Percentiles rank a stretch among this genome's conserved stretches.
These are phyloP conservation scores for Fusarium setosum DNA, from an alignment of 2,329 filamentous ascomycete genomes.

Conservation along the genomic window DNA sequence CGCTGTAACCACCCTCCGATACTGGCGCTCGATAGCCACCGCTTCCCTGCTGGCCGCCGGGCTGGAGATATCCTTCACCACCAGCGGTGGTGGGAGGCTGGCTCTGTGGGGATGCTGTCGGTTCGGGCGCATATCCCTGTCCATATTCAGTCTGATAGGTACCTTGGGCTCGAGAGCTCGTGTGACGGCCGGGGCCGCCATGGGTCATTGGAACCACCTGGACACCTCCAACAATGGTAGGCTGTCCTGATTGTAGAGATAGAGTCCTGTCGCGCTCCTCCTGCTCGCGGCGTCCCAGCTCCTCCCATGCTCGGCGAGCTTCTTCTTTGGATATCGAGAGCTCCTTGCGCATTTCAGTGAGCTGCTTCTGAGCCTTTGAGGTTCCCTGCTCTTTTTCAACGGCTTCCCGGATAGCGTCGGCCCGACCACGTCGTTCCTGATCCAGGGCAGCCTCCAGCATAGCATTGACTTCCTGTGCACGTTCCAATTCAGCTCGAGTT, in stretches of 20 bases:
- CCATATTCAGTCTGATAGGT: slow-evolving; percentile 46
- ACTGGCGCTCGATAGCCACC: slow-evolving; percentile 39
- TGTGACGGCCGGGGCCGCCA: slow-evolving; percentile 68
- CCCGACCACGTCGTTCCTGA: slow-evolving; percentile 76
- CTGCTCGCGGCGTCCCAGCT: slow-evolving; percentile 91
- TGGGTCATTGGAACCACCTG: slow-evolving; percentile 95
- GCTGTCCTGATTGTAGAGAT: slow-evolving; percentile 87
- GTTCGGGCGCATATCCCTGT: slow-evolving; percentile 49
- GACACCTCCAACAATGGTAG: slow-evolving; percentile 90
- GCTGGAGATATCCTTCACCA: slow-evolving; percentile 43
- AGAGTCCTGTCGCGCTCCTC: slow-evolving; percentile 89
- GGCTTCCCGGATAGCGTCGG: slow-evolving; percentile 74
- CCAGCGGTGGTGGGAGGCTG: slow-evolving; percentile 46
- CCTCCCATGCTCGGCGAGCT: slow-evolving; percentile 95
- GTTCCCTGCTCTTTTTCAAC: slow-evolving; percentile 76
- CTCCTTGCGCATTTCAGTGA: slow-evolving; percentile 93
- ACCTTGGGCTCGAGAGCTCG: slow-evolving; percentile 54
- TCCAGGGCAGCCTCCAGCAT: slow-evolving; percentile 82
- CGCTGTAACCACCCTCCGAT: slow-evolving; percentile 73
- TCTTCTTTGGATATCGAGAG: slow-evolving; percentile 96
- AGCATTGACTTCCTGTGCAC: slow-evolving; percentile 82
- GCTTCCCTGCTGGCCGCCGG: slow-evolving; percentile 27
- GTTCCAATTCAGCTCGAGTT: slow-evolving; percentile 88
- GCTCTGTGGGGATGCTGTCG: slow-evolving; percentile 56
- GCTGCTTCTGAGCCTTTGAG: slow-evolving; percentile 80